These are phyloP conservation scores for Akanthomyces uredinophilus DNA, from an alignment of 2,329 filamentous ascomycete genomes.

Conservation along the genomic window DNA sequence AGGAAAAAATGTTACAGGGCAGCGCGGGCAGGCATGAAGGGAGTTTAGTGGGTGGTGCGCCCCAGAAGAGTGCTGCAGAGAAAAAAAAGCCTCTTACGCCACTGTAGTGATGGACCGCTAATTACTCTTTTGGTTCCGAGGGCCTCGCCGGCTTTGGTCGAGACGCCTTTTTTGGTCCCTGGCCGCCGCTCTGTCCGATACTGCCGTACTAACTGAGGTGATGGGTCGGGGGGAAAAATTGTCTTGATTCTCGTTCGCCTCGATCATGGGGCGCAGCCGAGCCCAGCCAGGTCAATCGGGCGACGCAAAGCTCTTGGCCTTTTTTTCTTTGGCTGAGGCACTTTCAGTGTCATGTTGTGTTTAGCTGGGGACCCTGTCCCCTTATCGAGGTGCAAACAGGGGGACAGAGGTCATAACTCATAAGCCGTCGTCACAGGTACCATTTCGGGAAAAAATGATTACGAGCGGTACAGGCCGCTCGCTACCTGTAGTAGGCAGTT, in stretches of 20 bases:
- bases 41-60: not conserved
- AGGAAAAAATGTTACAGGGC: not conserved
- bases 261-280: not conserved
- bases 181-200: slow-evolving; percentile 4
- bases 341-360: slow-evolving; percentile 1
- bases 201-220: not conserved
- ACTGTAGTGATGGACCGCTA: slow-evolving; percentile 3
- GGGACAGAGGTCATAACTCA: slow-evolving; percentile 2
- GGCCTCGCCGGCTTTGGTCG: slow-evolving; percentile 4
- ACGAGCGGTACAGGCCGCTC: not conserved
- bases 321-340: not conserved
- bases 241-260: not conserved
- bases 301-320: not conserved
- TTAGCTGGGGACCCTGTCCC: not conserved
- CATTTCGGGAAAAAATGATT: not conserved
- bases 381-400: not conserved
- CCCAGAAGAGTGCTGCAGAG: not conserved
- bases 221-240: not conserved
- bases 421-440: not conserved
- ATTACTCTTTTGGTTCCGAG: slow-evolving; percentile 10
- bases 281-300: not conserved
- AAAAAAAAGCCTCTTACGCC: slow-evolving; percentile 12
- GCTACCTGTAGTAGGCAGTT: not conserved
- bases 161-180: not conserved
- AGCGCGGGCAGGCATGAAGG: not conserved